A percentile compares a stretch with the other conserved stretches of the same genome.
These are phyloP conservation scores for Tuber magnatum DNA, from an alignment of 495 filamentous ascomycete species.

Conservation along the genomic window DNA sequence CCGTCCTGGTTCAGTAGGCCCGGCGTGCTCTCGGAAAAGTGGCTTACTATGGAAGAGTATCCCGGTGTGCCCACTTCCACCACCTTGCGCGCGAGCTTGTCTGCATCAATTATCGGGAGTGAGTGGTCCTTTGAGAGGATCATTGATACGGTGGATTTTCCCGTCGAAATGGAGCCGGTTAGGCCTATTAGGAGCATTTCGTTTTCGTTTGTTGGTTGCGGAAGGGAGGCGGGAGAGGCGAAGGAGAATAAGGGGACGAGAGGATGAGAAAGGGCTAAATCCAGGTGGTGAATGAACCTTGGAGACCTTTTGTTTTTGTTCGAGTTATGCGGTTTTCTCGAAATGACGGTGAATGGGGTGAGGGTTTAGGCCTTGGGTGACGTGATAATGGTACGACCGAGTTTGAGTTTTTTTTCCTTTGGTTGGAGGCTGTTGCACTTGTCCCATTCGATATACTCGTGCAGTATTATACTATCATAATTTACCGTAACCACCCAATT, in stretches of 20 bases:
- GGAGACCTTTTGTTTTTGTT: neutral
- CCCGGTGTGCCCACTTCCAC: constrained; percentile 81
- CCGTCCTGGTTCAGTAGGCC: constrained; percentile 67
- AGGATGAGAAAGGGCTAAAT: no score
- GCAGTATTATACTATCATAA: no score
- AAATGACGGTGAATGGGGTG: neutral
- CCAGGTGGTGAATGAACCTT: neutral
- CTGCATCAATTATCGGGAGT: constrained; percentile 91
- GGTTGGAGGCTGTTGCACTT: neutral
- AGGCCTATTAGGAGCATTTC: constrained; percentile 91
- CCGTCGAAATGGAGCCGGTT: constrained; percentile 94
- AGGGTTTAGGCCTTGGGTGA: neutral
- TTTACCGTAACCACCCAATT: neutral
- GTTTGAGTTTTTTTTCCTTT: neutral
- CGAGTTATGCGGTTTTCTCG: neutral
- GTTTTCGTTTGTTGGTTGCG: neutral
- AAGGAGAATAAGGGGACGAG: no score
- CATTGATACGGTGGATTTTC: constrained; percentile 89
- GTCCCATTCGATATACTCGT: no score
- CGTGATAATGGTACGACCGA: neutral
- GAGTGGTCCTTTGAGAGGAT: constrained; percentile 73
- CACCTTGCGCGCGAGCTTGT: constrained; percentile 80
- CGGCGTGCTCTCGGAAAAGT: constrained; percentile 74
- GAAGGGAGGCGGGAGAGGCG: neutral
- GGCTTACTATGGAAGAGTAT: constrained; percentile 67